phyloP scores from a whole-genome alignment of 495 filamentous ascomycete genomes.

The Aspergillus bertholletiae region DNA sequence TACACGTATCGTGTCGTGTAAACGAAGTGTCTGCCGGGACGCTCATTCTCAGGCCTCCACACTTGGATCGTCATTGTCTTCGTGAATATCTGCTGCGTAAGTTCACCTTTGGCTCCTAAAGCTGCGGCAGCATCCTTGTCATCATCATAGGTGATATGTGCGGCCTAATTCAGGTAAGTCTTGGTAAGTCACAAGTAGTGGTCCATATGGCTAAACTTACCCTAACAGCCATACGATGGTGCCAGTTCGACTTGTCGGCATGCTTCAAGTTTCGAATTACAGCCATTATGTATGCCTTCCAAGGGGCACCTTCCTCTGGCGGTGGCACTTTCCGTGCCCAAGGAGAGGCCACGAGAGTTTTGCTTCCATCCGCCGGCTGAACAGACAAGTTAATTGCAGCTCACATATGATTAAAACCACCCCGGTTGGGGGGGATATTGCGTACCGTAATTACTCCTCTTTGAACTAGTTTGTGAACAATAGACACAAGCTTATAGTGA shows the following conservation, averaged over 20 bases:
- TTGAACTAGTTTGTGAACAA: conserved; percentile 77
- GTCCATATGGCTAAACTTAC: conserved; percentile 25
- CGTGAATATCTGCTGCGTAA: conserved; percentile 86
- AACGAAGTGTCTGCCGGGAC: conserved; percentile 87
- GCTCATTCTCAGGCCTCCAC: conserved; percentile 92
- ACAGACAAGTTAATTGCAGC: conserved; percentile 9
- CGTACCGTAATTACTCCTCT: conserved; percentile 30
- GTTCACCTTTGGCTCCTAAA: conserved; percentile 64
- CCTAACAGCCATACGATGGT: conserved; percentile 85
- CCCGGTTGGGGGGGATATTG: background rate
- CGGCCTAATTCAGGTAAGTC: conserved; percentile 43
- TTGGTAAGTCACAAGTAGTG: background rate
- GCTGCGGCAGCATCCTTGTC: conserved; percentile 45
- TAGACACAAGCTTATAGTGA: conserved; percentile 89
- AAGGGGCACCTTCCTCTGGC: conserved; percentile 56
- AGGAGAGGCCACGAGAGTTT: conserved; percentile 51
- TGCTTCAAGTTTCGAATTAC: conserved; percentile 70
- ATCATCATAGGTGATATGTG: conserved; percentile 69
- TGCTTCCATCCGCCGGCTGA: conserved; percentile 46
- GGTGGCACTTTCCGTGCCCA: conserved; percentile 51
- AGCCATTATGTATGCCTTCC: conserved; percentile 71
- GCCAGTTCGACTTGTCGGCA: conserved; percentile 94
- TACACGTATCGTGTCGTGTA: conserved; percentile 88
- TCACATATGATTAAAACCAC: background rate
- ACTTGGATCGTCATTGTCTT: conserved; percentile 94